Evolutionary conservation across 2,329 filamentous ascomycete genomes (phyloP).

Genomic region (Hymenoscyphus repandus): DNA sequence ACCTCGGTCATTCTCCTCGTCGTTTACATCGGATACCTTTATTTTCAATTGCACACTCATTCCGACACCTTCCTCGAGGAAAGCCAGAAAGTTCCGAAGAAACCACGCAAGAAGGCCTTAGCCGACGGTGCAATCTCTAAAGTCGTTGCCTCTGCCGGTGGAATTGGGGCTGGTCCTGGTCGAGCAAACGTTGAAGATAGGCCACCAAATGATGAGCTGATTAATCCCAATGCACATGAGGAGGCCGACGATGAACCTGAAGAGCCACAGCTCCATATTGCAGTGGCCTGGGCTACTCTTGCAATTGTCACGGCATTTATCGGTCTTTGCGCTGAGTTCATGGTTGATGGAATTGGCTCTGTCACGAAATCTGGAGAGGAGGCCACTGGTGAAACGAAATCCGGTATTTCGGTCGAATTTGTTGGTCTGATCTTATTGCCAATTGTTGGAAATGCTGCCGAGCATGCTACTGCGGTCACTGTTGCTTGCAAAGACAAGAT

Average conservation of each 20-base stretch:
- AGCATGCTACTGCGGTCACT: slow-evolving; percentile 80
- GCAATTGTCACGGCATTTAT: slow-evolving; percentile 66
- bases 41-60: slow-evolving; percentile 90
- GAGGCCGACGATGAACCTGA: slow-evolving; percentile 66
- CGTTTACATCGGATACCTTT: slow-evolving; percentile 77
- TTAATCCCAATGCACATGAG: slow-evolving; percentile 36
- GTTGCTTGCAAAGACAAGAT: slow-evolving; percentile 71
- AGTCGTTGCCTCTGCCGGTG: slow-evolving; percentile 28
- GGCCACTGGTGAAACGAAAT: background rate
- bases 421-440: slow-evolving; percentile 76
- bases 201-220: slow-evolving; percentile 31
- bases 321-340: slow-evolving; percentile 69
- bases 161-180: slow-evolving; percentile 28
- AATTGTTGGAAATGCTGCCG: slow-evolving; percentile 76
- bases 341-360: slow-evolving; percentile 69
- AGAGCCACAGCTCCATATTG: slow-evolving; percentile 66
- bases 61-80: slow-evolving; percentile 72
- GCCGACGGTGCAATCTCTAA: slow-evolving; percentile 29
- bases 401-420: slow-evolving; percentile 69
- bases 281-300: slow-evolving; percentile 68
- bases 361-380: slow-evolving; percentile 56
- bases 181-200: slow-evolving; percentile 20
- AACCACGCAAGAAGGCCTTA: slow-evolving; percentile 39
- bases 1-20: slow-evolving; percentile 76
- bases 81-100: slow-evolving; percentile 68